These are phyloP conservation scores for Sugiyamaella xylanicola DNA, from an alignment of 1,139 yeast species.

Conservation along the genomic window DNA sequence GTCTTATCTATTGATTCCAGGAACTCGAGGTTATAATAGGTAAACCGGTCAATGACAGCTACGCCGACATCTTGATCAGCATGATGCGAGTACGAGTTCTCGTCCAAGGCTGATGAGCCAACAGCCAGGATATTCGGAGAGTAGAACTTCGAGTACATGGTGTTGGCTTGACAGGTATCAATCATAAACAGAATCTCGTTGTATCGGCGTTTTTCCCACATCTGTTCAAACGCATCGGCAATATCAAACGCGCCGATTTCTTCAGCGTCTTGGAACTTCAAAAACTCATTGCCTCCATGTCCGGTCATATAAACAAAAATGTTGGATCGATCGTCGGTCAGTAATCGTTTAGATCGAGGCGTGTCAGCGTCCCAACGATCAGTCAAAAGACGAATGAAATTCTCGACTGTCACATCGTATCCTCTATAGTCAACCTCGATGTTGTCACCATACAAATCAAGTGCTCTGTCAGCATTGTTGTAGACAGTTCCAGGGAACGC, in stretches of 20 bases:
- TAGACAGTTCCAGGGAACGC: slow-evolving; percentile 96
- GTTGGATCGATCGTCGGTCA: slow-evolving; percentile 92
- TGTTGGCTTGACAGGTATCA: slow-evolving; percentile 98
- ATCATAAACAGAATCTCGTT: slow-evolving; percentile 96
- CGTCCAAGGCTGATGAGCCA: slow-evolving; percentile 88
- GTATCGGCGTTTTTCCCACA: slow-evolving; percentile 93
- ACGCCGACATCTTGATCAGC: slow-evolving; percentile 96
- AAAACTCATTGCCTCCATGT: slow-evolving; percentile 96
- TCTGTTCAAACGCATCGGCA: slow-evolving; percentile 96
- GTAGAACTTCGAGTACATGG: slow-evolving; percentile 91
- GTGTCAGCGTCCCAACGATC: slow-evolving; percentile 95
- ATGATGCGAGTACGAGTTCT: slow-evolving; percentile 92
- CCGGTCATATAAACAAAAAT: slow-evolving; percentile 96
- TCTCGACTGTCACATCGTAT: slow-evolving; percentile 96
- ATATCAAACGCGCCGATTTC: slow-evolving; percentile 94
- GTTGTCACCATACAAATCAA: slow-evolving; percentile 90
- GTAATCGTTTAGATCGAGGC: slow-evolving; percentile 84
- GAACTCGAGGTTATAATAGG: slow-evolving; percentile 87
- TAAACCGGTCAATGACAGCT: slow-evolving; percentile 94
- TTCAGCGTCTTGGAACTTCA: slow-evolving; percentile 97
- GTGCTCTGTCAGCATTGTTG: slow-evolving; percentile 90
- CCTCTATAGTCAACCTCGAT: slow-evolving; percentile 97
- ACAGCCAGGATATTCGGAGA: slow-evolving; percentile 92
- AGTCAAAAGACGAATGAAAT: slow-evolving; percentile 82
- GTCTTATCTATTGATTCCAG: slow-evolving; percentile 76